A percentile compares a stretch with the other conserved stretches of the same genome.
Evolutionary conservation across 805 yeast species (phyloP).

Genomic region (Ogataea nakhonphanomensis): DNA sequence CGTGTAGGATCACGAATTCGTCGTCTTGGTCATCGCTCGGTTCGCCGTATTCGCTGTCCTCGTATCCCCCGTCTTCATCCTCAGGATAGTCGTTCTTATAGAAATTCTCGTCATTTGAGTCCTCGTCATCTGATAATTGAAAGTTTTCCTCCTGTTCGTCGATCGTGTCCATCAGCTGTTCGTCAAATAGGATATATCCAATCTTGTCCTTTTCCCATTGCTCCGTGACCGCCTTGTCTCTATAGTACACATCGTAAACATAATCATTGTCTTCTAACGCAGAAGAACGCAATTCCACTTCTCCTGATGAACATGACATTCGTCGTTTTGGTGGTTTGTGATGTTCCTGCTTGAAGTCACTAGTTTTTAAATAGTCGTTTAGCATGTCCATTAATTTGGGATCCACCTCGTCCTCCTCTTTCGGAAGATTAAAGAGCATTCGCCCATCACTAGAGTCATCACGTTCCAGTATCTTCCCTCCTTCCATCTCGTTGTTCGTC

Average conservation of each 20-base stretch:
- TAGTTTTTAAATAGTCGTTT: conserved; percentile 49
- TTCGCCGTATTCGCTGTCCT: conserved; percentile 27
- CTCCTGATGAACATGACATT: conserved; percentile 25
- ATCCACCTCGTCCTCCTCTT: conserved; percentile 38
- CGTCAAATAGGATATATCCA: conserved; percentile 54
- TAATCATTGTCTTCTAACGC: conserved; percentile 46
- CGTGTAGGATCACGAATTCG: conserved; percentile 33
- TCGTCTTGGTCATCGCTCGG: conserved; percentile 40
- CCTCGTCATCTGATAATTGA: conserved; percentile 62
- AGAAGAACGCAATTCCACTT: conserved; percentile 11
- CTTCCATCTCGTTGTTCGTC: conserved; percentile 19
- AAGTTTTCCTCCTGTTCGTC: conserved; percentile 38
- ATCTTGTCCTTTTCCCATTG: conserved; percentile 38
- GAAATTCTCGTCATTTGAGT: conserved; percentile 87
- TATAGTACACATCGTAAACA: conserved; percentile 86
- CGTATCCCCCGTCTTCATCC: conserved; percentile 71
- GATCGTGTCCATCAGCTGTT: conserved; percentile 40
- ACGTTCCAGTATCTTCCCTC: conserved; percentile 21
- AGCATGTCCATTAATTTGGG: conserved; percentile 76
- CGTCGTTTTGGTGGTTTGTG: conserved; percentile 30
- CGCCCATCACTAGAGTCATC: conserved; percentile 12
- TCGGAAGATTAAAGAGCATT: conserved; percentile 26
- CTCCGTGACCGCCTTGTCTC: conserved; percentile 50
- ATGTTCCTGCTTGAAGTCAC: conserved; percentile 19
- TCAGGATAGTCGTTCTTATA: conserved; percentile 94